Conservation (phyloP, 2,329 filamentous ascomycete species). For the Alternaria panax region DNA sequence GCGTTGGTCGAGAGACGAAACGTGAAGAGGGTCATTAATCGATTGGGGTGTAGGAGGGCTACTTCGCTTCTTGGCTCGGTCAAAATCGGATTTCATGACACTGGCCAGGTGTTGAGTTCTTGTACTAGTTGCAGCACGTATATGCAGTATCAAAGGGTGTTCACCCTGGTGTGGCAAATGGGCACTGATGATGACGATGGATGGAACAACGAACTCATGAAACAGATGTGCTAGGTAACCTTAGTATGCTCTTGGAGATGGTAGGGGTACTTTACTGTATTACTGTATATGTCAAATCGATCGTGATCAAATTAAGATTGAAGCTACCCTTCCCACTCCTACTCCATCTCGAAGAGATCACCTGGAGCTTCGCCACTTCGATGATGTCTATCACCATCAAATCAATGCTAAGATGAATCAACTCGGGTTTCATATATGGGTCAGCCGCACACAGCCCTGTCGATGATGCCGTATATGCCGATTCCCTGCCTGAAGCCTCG, state of each 20-base stretch:
- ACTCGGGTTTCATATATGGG: background rate
- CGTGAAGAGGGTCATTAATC: background rate
- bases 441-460: slow-evolving; percentile 1
- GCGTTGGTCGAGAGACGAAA: background rate
- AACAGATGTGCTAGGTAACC: background rate
- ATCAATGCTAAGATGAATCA: background rate
- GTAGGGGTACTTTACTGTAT: background rate
- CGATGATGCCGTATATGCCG: slow-evolving; percentile 3
- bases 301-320: background rate
- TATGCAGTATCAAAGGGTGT: background rate
- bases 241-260: background rate
- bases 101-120: background rate
- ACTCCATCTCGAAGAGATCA: background rate
- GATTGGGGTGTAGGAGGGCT: background rate
- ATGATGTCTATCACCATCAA: background rate
- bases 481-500: slow-evolving; percentile 24
- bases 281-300: background rate
- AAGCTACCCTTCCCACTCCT: background rate
- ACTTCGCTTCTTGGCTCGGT: background rate
- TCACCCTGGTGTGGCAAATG: background rate
- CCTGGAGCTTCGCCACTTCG: background rate
- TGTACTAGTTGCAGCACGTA: background rate
- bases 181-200: background rate
- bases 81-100: background rate
- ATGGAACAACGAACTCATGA: background rate